Percentiles rank a stretch among this genome's conserved stretches.
Evolutionary conservation across 2,329 filamentous ascomycete species (phyloP).

Genomic region (Pseudofabraea citricarpa): DNA sequence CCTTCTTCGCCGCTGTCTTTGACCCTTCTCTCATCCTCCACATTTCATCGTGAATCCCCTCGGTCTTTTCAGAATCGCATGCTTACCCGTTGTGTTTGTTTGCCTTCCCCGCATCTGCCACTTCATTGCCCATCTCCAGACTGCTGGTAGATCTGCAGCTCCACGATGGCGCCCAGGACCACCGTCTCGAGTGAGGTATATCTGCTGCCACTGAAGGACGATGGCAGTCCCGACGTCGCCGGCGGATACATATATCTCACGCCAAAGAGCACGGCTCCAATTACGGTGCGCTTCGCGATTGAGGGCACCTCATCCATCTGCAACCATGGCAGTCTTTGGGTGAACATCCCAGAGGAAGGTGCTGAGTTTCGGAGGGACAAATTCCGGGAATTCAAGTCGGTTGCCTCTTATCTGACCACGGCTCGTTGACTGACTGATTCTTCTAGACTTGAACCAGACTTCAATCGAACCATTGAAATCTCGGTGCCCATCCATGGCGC

Average conservation of each 20-base stretch:
- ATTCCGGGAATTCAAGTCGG: constrained; percentile 88
- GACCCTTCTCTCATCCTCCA: background rate
- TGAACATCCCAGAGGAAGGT: constrained; percentile 82
- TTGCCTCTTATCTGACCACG: no score
- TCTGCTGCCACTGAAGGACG: constrained; percentile 83
- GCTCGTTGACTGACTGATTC: no score
- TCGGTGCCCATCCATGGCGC: constrained; percentile 79
- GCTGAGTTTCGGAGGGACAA: constrained; percentile 69
- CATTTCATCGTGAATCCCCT: no score
- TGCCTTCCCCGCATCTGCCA: background rate
- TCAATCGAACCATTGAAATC: constrained; percentile 87
- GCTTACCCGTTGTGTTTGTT: no score
- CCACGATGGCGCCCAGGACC: constrained; percentile 51
- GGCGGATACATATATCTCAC: constrained; percentile 91
- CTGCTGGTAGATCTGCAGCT: background rate
- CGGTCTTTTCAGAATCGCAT: no score
- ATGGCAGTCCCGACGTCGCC: constrained; percentile 84
- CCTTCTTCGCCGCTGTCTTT: background rate
- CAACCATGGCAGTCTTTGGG: constrained; percentile 89
- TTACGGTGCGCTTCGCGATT: constrained; percentile 82
- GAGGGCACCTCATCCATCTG: constrained; percentile 96
- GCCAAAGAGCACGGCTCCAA: constrained; percentile 65
- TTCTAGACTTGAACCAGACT: constrained; percentile 77
- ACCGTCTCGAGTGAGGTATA: constrained; percentile 72
- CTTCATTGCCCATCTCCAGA: background rate